Conservation (phyloP, 2,329 filamentous ascomycete species). For the Alternaria gansuensis region DNA sequence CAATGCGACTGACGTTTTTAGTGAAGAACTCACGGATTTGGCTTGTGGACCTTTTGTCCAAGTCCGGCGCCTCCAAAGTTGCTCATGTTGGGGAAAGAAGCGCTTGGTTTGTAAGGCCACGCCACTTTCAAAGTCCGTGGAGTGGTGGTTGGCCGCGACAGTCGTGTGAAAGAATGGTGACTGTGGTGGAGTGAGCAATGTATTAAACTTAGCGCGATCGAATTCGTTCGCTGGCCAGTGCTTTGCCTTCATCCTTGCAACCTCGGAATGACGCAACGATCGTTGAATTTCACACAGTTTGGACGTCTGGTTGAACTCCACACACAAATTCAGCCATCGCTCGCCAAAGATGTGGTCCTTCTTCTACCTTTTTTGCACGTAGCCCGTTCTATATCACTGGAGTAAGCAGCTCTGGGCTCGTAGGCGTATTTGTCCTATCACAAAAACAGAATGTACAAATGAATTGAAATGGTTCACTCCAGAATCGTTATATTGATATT, state of each 20-base stretch:
- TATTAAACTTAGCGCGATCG: constrained; percentile 33
- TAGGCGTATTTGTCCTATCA: no score
- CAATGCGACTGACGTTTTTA: constrained; percentile 1
- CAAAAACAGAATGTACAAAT: no score
- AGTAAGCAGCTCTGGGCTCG: no score
- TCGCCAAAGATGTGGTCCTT: no score
- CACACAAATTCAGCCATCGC: no score
- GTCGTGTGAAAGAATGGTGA: constrained; percentile 7
- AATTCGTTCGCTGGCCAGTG: constrained; percentile 27
- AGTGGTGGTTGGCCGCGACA: constrained; percentile 8
- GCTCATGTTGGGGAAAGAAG: constrained; percentile 60
- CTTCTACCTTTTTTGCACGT: no score
- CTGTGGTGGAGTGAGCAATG: constrained; percentile 38
- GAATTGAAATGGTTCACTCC: no score
- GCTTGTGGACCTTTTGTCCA: constrained; percentile 69
- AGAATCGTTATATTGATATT: no score
- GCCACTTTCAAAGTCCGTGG: not conserved
- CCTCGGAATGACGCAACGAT: constrained; percentile 27
- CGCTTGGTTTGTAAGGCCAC: no score
- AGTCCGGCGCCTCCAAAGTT: constrained; percentile 76
- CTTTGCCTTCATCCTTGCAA: constrained; percentile 27
- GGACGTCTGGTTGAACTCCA: no score
- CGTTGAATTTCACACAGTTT: no score
- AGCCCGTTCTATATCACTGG: no score
- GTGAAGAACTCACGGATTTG: constrained; percentile 68